Evolutionary conservation across 1,284 basidiomycete species (phyloP), one percentile per base, ranked within the genome.

Genomic region (Melampsora larici-populina): DNA sequence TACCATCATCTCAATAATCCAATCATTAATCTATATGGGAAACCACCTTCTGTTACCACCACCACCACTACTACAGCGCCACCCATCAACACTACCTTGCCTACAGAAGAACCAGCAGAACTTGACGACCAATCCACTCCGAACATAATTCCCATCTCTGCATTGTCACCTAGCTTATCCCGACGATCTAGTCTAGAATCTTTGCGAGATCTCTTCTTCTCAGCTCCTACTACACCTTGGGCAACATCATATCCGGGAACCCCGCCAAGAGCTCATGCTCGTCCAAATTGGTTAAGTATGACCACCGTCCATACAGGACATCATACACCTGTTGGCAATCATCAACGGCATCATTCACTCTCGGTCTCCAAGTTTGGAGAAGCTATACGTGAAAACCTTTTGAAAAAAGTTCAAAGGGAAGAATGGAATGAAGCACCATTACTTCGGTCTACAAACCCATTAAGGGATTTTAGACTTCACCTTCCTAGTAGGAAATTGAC

Each of bases 1-100:
- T 78, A 82, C n/a, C 80, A 80, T 33, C 79, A 77, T 1, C 68
- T 33, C 24, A 33, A 62, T 11, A 55, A 75, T 60, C 49, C 9
- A 29, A 66, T 75, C 31, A 66, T 75, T 13, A 58, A 26, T 40
- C 63, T 24, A 67, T 75, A 66, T 36, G 63, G 60, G 4, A 63
- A 75, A 15, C 31, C 72, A 8, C 46, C 48, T 6, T 3, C 70
- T 11, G 55, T 9, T n/a, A 46, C 64, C 26, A 9, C 17, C 31
- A 18, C 36, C 21, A 13, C 5, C 51, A 33, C 36, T 31, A 17
- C 68, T 11, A 29, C 55, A 64, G 13, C 40, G 6, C 33, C 36
- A 29, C 46, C 17, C n/a, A n/a, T n/a, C n/a, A n/a, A n/a, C n/a
- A 26, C 26, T 8, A 33, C 26, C 18, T 24, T 24, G 24, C 18